Conservation (phyloP, 2,329 filamentous ascomycete species). For the Calonectria leucothoes region DNA sequence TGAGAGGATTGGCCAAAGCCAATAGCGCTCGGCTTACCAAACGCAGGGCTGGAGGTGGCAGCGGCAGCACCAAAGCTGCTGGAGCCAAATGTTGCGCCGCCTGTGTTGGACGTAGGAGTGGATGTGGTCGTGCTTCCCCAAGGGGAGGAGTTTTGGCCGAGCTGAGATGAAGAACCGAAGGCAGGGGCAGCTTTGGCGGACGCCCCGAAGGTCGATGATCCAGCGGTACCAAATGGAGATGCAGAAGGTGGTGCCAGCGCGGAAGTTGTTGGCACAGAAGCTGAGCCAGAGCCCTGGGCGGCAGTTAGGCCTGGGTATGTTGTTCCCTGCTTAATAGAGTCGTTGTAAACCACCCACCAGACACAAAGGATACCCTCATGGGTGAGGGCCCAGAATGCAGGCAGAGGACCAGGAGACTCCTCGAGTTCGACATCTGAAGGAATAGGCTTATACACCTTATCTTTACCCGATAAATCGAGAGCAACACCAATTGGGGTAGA, state of each 20-base stretch:
- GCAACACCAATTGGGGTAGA: conserved; percentile 86
- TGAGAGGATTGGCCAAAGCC: conserved; percentile 66
- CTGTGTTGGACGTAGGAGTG: conserved; percentile 44
- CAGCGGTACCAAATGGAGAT: conserved; percentile 44
- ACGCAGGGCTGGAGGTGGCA: conserved; percentile 55
- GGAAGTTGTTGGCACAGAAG: conserved; percentile 43
- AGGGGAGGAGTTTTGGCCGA: conserved; percentile 64
- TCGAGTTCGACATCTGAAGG: conserved; percentile 80
- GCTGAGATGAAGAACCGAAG: conserved; percentile 60
- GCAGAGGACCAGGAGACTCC: conserved; percentile 83
- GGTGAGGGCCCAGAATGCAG: conserved; percentile 86
- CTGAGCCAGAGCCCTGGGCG: conserved; percentile 50
- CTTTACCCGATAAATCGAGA: conserved; percentile 85
- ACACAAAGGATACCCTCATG: conserved; percentile 86
- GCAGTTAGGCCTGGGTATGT: conserved; percentile 78
- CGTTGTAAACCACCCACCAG: conserved; percentile 94
- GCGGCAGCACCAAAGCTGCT: conserved; percentile 55
- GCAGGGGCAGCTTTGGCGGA: conserved; percentile 51
- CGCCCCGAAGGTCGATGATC: conserved; percentile 55
- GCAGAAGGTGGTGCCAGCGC: conserved; percentile 44
- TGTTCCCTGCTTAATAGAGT: conserved; percentile 80
- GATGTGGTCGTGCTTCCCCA: conserved; percentile 57
- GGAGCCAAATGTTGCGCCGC: conserved; percentile 57
- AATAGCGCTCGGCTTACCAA: conserved; percentile 60
- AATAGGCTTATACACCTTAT: conserved; percentile 83